A percentile compares a stretch with the other conserved stretches of the same genome.
Evolutionary conservation across 441 rosid species (phyloP).

Genomic region (Lepidium campestre): DNA sequence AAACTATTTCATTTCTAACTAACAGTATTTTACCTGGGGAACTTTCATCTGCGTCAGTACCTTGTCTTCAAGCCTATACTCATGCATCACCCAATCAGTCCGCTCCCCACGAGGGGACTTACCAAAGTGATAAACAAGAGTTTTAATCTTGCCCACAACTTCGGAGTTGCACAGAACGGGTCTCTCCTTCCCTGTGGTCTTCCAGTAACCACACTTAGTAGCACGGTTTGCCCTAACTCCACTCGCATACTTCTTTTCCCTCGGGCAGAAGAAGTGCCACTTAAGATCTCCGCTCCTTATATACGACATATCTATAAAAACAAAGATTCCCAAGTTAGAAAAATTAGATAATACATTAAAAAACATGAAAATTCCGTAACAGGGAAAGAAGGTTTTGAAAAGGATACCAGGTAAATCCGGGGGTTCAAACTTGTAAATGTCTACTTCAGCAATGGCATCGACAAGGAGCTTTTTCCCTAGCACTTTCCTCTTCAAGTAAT

Average conservation of each 20-base stretch:
- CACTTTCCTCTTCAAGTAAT: conserved; percentile 61
- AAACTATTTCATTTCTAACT: background rate
- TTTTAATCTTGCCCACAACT: conserved; percentile 57
- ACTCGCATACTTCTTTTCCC: conserved; percentile 50
- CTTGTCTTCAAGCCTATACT: conserved; percentile 57
- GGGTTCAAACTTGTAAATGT: conserved; percentile 60
- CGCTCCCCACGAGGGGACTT: conserved; percentile 50
- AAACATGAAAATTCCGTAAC: background rate
- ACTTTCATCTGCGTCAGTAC: conserved; percentile 36
- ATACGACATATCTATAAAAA: conserved; percentile 29
- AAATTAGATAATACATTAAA: background rate
- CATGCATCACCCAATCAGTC: conserved; percentile 90
- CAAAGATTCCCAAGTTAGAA: background rate
- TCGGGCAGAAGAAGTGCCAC: conserved; percentile 78
- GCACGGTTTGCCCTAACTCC: conserved; percentile 54
- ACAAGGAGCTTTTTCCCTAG: conserved; percentile 37
- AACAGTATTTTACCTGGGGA: conserved; percentile 34
- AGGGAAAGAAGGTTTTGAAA: background rate
- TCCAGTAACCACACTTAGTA: conserved; percentile 70
- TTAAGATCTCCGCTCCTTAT: conserved; percentile 51
- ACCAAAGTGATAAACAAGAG: conserved; percentile 60
- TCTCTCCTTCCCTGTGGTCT: conserved; percentile 71
- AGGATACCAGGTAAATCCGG: conserved; percentile 46
- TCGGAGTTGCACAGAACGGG: conserved; percentile 33
- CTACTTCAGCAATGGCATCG: conserved; percentile 53